Conservation (phyloP, 2,329 filamentous ascomycete genomes). For the Claviceps sp. region DNA sequence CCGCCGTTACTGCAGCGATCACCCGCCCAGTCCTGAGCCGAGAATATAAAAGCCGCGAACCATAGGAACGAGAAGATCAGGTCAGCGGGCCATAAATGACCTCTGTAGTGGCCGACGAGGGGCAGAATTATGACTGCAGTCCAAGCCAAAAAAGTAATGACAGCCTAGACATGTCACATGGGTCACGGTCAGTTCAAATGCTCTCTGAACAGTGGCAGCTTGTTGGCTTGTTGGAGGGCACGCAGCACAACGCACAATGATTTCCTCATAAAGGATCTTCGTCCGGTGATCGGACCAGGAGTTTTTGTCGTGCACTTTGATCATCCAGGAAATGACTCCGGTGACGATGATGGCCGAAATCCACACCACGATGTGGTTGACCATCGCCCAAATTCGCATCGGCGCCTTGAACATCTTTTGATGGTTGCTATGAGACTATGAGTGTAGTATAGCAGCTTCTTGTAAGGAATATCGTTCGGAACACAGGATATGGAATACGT, state of each 20-base stretch:
- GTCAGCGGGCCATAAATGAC: constrained; percentile 11
- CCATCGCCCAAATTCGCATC: constrained; percentile 5
- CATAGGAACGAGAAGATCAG: constrained; percentile 15
- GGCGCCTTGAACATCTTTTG: not conserved
- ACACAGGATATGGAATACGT: not conserved
- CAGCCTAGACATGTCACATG: constrained; percentile 9
- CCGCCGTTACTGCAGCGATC: constrained; percentile 3
- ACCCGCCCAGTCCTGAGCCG: constrained; percentile 12
- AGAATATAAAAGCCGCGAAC: constrained; percentile 16
- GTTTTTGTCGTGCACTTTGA: constrained; percentile 3
- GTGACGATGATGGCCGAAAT: constrained; percentile 12
- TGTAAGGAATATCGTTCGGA: not conserved
- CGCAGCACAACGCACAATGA: constrained; percentile 9
- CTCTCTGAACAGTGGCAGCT: too few relatives aligned
- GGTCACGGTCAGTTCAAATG: too few relatives aligned
- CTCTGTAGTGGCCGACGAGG: constrained; percentile 9
- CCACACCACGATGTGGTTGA: constrained; percentile 12
- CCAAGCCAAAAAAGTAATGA: constrained; percentile 11
- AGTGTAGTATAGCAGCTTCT: not conserved
- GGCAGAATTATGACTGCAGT: constrained; percentile 10
- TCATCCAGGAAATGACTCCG: constrained; percentile 12
- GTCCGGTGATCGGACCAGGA: not conserved
- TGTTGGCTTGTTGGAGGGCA: not conserved
- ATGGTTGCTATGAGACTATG: not conserved
- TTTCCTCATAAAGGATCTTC: constrained; percentile 13